Percentiles rank a stretch among this genome's conserved stretches.
These are phyloP conservation scores for Anthracocystis panici-leucophaei DNA, from an alignment of 1,284 basidiomycete species.

Conservation along the genomic window DNA sequence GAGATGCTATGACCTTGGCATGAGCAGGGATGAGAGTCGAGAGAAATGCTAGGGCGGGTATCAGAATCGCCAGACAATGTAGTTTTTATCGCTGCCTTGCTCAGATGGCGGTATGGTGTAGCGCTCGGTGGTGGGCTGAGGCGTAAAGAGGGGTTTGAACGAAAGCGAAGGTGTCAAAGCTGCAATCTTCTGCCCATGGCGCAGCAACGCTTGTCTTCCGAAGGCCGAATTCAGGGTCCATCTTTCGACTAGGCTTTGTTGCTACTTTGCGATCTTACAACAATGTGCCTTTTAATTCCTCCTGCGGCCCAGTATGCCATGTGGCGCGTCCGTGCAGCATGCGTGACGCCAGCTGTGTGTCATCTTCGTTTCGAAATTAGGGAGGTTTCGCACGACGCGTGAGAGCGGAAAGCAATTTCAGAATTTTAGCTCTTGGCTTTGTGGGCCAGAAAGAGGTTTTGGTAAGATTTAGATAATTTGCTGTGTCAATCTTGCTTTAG, in stretches of 20 bases:
- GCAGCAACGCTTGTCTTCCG: background rate
- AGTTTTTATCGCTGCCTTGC: background rate
- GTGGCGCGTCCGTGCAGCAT: background rate
- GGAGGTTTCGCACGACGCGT: too few relatives aligned
- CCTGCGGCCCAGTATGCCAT: too few relatives aligned
- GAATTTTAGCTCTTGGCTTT: too few relatives aligned
- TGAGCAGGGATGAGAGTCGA: background rate
- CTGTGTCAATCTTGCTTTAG: too few relatives aligned
- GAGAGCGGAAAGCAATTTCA: too few relatives aligned
- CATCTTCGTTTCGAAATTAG: background rate
- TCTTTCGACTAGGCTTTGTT: background rate
- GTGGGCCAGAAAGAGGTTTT: too few relatives aligned
- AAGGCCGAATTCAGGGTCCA: constrained; percentile 2
- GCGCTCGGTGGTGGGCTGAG: background rate
- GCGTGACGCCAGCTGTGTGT: constrained; percentile 1
- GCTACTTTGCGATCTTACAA: background rate
- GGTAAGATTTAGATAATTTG: too few relatives aligned
- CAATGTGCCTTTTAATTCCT: background rate
- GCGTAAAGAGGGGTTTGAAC: background rate
- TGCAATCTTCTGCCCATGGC: constrained; percentile 1
- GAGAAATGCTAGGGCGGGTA: background rate
- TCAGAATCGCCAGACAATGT: background rate
- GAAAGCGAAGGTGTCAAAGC: constrained; percentile 4
- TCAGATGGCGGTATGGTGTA: background rate
- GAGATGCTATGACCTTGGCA: constrained; percentile 9